Evolutionary conservation across 345 rosid species (phyloP), one percentile per base, ranked within the genome.

Genomic region (Pseudoturritis turrita): DNA sequence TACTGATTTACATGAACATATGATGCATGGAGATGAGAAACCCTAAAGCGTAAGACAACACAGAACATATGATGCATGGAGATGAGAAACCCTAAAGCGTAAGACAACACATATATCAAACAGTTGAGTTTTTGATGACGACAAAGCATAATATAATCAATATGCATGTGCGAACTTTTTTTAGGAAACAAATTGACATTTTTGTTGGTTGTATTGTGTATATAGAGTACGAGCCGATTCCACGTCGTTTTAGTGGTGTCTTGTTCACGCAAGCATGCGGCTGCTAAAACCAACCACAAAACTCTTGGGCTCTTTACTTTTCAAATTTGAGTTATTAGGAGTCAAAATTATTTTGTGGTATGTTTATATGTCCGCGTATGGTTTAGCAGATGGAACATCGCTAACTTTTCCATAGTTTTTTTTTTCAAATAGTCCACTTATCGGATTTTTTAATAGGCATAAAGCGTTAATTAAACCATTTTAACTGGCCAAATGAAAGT

Each of bases 261-360:
- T 65, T 56, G 66, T 73, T 56, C 52, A 19, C 66, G 58, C 77
- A 62, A 13, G 52, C 60, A 71, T 39, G 59, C 68, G 68, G 51
- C 59, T 54, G 56, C 37, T 63, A 23, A 53, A 36, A 56, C 52
- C 51, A 51, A 47, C 66, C 66, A 65, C 51, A 53, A 43, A n/a
- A 37, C 45, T 36, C 44, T 14, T 62, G 45, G 7, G 62, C 35
- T 43, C 17, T 26, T 15, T 47, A 7, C 21, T 12, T 44, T 25
- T 41, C 55, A 63, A 63, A 49, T 52, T 52, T 52, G 10, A 51
- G 18, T 44, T 26, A 26, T 26, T 10, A 4, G 28, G 19, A 6
- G 17, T 7, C 11, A 22, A 58, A 3, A 21, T 4, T 11, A 9
- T 7, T 6, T 62, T 28, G 21, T 11, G 7, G 40, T 62, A 5